Evolutionary conservation across 306 rosid species (phyloP).

Genomic region (Acacia melanoxylon): DNA sequence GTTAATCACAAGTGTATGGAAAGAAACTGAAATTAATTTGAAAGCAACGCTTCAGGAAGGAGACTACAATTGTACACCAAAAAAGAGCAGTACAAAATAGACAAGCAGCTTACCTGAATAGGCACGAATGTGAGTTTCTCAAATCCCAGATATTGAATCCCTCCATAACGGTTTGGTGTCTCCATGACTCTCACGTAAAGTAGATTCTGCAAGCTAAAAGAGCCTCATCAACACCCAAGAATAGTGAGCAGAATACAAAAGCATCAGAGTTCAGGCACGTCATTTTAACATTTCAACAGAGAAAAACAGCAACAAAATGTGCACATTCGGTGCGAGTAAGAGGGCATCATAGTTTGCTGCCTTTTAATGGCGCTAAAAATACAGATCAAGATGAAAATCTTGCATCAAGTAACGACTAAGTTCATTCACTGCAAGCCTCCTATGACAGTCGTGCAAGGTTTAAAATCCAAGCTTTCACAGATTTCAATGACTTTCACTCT

Average conservation of each 20-base stretch:
- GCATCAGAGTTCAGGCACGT: constrained; percentile 5
- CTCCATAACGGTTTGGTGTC: constrained; percentile 90
- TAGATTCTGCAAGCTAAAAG: constrained; percentile 73
- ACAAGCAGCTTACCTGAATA: constrained; percentile 64
- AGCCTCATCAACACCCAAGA: constrained; percentile 28
- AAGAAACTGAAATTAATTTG: constrained; percentile 9
- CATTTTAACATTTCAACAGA: constrained; percentile 18
- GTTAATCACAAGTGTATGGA: neutral
- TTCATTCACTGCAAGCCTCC: constrained; percentile 12
- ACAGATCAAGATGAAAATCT: constrained; percentile 8
- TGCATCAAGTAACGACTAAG: neutral
- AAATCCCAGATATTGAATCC: constrained; percentile 74
- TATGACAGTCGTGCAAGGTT: constrained; percentile 22
- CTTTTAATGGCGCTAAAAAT: constrained; percentile 25
- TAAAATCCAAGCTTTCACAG: neutral
- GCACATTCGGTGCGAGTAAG: constrained; percentile 5
- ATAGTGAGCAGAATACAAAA: neutral
- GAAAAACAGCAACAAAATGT: neutral
- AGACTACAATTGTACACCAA: neutral
- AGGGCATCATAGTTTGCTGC: constrained; percentile 2
- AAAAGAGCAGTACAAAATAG: neutral
- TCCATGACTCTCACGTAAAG: constrained; percentile 58
- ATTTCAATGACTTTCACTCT: constrained; percentile 2
- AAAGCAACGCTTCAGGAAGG: constrained; percentile 5
- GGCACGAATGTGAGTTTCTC: constrained; percentile 92